Evolutionary conservation across 768 basidiomycete genomes (phyloP).

Genomic region (Pisolithus microcarpus): DNA sequence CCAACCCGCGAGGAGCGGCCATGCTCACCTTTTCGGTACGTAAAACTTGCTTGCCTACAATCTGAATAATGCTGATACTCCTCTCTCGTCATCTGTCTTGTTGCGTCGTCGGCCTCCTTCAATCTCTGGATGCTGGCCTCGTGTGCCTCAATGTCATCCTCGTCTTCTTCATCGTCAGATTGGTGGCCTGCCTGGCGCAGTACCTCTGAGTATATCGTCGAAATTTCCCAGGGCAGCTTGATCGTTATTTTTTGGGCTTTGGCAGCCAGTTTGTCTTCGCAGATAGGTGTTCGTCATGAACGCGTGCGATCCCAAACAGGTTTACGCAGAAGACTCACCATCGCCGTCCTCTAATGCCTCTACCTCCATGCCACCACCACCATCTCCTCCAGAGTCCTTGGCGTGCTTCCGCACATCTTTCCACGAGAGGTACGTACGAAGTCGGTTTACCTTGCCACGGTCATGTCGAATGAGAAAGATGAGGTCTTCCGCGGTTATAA

Average conservation of each 20-base stretch:
- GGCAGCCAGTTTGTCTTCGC: conserved; percentile 62
- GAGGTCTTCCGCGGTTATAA: conserved; percentile 87
- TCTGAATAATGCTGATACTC: conserved; percentile 97
- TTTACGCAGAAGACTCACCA: conserved; percentile 37
- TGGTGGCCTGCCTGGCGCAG: conserved; percentile 68
- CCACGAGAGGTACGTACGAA: conserved; percentile 92
- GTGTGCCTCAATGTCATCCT: conserved; percentile 92
- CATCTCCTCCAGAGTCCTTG: conserved; percentile 82
- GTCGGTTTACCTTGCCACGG: conserved; percentile 85
- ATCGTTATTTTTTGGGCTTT: conserved; percentile 92
- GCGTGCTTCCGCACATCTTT: conserved; percentile 95
- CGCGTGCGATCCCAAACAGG: neutral
- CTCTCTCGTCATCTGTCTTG: conserved; percentile 91
- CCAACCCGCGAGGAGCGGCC: neutral
- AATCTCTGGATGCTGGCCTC: conserved; percentile 88
- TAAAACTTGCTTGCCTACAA: conserved; percentile 94
- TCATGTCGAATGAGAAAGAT: conserved; percentile 96
- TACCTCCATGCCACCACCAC: conserved; percentile 72
- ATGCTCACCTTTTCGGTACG: conserved; percentile 82
- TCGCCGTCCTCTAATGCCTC: conserved; percentile 82
- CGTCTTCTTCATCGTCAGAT: conserved; percentile 92
- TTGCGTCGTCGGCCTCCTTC: conserved; percentile 93
- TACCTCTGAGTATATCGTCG: conserved; percentile 86
- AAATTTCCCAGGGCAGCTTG: conserved; percentile 94
- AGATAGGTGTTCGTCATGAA: neutral